Evolutionary conservation across 306 rosid genomes (phyloP).

Genomic region (Luffa acutangula): DNA sequence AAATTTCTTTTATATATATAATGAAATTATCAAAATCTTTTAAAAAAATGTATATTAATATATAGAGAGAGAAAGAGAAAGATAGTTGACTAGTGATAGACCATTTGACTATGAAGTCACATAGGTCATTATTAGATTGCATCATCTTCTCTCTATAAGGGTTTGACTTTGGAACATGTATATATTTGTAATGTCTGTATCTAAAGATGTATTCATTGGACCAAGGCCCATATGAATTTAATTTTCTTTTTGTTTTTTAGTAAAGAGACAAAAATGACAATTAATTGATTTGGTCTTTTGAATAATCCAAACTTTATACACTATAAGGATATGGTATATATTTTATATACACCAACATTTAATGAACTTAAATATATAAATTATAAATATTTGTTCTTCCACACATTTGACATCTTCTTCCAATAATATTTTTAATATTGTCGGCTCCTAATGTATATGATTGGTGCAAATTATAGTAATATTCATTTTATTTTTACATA

Average conservation of each 20-base stretch:
- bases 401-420: too few species aligned
- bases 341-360: not conserved
- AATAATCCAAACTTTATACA: not conserved
- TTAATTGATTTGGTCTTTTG: not conserved
- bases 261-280: not conserved
- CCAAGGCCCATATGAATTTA: conserved; percentile 1
- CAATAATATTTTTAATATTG: too few species aligned
- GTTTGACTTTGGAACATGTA: conserved; percentile 1
- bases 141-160: not conserved
- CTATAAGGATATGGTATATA: not conserved
- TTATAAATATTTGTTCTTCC: not conserved
- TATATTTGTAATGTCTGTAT: not conserved
- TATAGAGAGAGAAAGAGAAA: not conserved
- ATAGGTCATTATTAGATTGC: not conserved
- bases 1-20: too few species aligned
- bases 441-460: too few species aligned
- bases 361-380: not conserved
- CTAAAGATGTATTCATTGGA: not conserved
- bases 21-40: too few species aligned
- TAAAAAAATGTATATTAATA: not conserved
- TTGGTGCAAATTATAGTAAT: too few species aligned
- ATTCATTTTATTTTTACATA: too few species aligned
- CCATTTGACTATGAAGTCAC: not conserved
- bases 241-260: not conserved
- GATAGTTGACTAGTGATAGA: not conserved